Evolutionary conservation across 805 yeast genomes (phyloP).

Genomic region (Suhomyces emberorum): DNA sequence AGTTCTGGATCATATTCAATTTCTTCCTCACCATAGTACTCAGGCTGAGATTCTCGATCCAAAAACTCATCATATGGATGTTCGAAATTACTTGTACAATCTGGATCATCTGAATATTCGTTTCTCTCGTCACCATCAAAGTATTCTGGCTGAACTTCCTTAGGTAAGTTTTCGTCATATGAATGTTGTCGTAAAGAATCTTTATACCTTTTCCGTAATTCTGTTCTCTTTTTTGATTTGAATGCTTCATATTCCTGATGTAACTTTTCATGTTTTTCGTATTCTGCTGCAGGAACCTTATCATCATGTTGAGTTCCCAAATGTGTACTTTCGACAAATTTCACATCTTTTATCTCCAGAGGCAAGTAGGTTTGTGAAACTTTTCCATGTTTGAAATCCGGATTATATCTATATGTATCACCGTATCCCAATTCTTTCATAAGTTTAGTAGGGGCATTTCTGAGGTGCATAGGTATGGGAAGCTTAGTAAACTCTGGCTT

Average conservation of each 20-base stretch:
- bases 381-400: conserved; percentile 67
- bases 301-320: conserved; percentile 42
- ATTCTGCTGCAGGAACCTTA: conserved; percentile 10
- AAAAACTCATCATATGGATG: conserved; percentile 34
- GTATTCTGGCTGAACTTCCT: conserved; percentile 38
- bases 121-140: conserved; percentile 23
- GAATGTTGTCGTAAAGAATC: not conserved
- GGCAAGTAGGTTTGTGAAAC: conserved; percentile 81
- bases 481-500: conserved; percentile 61
- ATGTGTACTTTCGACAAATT: conserved; percentile 55
- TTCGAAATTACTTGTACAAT: conserved; percentile 31
- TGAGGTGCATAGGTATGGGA: conserved; percentile 73
- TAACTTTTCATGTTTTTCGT: conserved; percentile 10
- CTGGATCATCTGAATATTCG: conserved; percentile 32
- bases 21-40: conserved; percentile 14
- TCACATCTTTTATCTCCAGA: conserved; percentile 40
- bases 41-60: conserved; percentile 21
- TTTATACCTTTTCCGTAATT: not conserved
- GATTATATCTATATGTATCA: conserved; percentile 84
- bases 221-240: conserved; percentile 8
- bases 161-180: conserved; percentile 19
- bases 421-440: conserved; percentile 90
- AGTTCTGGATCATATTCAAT: conserved; percentile 11
- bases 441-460: conserved; percentile 91
- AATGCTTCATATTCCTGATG: conserved; percentile 13